Base-by-base conservation (phyloP, 352 stramenopile species). In the Pythium periplocum region DNA sequence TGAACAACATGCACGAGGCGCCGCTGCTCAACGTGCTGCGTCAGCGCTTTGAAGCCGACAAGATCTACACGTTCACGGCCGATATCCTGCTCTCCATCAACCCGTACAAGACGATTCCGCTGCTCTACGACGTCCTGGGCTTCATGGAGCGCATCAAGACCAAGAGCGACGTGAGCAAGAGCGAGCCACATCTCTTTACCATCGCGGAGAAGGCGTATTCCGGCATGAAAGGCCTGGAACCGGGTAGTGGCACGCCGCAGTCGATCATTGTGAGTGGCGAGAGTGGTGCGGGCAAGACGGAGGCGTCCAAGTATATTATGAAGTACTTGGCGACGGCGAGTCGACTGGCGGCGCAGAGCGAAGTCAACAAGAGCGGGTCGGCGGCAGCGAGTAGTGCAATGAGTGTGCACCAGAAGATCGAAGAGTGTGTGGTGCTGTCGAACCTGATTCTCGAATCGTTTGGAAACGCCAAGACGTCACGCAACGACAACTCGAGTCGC, bases 191-290 rank as follows among this genome's bases (percentile, higher is more conserved):
- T 50, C 68, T 92, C 44, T 93, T 92, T 39, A 88, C 77, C 10
- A 90, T 93, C 45, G 83, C 85, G 0, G 82, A 86, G 52, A 85
- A 83, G 53, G 82, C 84, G 31, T 93, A 93, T 46, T 62, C 59
- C 3, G 71, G 77, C 10, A 84, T 90, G 75, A 86, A 89, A 43
- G 78, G 78, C 2, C 63, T 75, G 6, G 51, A 84, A 3, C 59
- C 75, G 7, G 79, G 79, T 0, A 68, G 62, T 2, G 76, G 78
- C 1, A 71, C 66, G 6, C 80, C 95, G 38, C 93, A 98, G 62
- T 97, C 84, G 1, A 97, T 98, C 64, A 75, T 98, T 33, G 90
- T 98, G n/a, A 96, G 84, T 26, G 93, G 93, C 32, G 93, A 98
- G 55, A 96, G 82, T 36, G 93, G 93, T 6, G 91, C 91, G 0